Evolutionary conservation across 306 rosid species (phyloP).

Genomic region (Citrullus mucosospermus): DNA sequence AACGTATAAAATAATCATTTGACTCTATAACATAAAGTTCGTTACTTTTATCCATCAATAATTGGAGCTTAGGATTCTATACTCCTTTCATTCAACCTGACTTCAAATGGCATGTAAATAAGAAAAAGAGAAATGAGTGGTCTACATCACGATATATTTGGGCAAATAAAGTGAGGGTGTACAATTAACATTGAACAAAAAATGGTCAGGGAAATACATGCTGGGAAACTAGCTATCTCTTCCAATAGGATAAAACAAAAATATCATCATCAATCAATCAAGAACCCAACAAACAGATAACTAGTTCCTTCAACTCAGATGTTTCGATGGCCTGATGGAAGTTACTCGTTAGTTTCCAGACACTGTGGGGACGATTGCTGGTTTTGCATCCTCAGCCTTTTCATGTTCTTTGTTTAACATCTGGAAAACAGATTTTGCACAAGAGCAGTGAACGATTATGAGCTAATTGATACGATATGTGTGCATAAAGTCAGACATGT

Average conservation of each 20-base stretch:
- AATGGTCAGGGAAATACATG: neutral
- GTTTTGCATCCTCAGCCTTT: conserved; percentile 46
- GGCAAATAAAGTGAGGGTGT: neutral
- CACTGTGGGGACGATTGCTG: conserved; percentile 16
- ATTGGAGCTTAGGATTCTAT: neutral
- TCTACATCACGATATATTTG: neutral
- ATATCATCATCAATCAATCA: neutral
- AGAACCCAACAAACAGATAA: neutral
- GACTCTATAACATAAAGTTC: neutral
- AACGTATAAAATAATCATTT: neutral
- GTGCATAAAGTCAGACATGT: neutral
- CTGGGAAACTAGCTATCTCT: neutral
- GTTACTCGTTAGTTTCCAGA: conserved; percentile 18
- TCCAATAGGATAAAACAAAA: neutral
- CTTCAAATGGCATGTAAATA: neutral
- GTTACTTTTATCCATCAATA: neutral
- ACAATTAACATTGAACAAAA: neutral
- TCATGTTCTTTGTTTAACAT: conserved; percentile 49
- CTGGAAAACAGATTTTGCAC: conserved; percentile 15
- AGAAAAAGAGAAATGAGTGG: neutral
- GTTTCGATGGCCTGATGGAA: neutral
- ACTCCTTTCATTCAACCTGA: neutral
- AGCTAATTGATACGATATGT: neutral
- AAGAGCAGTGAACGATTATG: neutral
- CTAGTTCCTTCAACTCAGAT: neutral